Evolutionary conservation across 768 basidiomycete species (phyloP).

Genomic region (Auriscalpium microsporum): DNA sequence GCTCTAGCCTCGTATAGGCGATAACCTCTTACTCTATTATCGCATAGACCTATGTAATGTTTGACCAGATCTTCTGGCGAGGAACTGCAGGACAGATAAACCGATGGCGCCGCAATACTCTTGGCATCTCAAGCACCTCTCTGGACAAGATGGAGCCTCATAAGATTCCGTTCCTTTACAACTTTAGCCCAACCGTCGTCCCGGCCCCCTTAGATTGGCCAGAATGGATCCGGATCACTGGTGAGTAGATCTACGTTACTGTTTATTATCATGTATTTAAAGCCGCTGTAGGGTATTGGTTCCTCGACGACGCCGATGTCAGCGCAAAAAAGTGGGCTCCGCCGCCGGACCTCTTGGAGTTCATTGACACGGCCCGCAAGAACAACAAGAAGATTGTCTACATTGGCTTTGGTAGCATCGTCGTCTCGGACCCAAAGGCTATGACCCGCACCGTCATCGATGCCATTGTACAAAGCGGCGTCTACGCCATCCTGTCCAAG

Average conservation of each 20-base stretch:
- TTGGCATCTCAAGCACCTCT: slow-evolving; percentile 73
- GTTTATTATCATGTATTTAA: background rate
- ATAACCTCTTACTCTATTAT: slow-evolving; percentile 2
- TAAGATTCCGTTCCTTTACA: slow-evolving; percentile 96
- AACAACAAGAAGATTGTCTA: slow-evolving; percentile 87
- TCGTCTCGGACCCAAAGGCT: slow-evolving; percentile 86
- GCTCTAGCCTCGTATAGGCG: background rate
- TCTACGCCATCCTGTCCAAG: slow-evolving; percentile 90
- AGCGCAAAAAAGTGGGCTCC: slow-evolving; percentile 85
- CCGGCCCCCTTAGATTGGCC: slow-evolving; percentile 97
- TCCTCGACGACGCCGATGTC: slow-evolving; percentile 88
- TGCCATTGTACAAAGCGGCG: slow-evolving; percentile 78
- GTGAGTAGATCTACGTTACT: slow-evolving; percentile 27
- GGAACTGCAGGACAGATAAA: slow-evolving; percentile 93
- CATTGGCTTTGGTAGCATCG: slow-evolving; percentile 96
- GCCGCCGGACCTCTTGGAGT: slow-evolving; percentile 68
- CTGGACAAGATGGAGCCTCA: slow-evolving; percentile 96
- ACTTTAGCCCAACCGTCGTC: slow-evolving; percentile 86
- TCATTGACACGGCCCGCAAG: slow-evolving; percentile 72
- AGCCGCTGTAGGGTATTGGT: slow-evolving; percentile 77
- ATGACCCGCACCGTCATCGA: slow-evolving; percentile 92
- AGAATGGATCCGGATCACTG: slow-evolving; percentile 94
- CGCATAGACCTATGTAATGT: slow-evolving; percentile 83
- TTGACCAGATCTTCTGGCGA: slow-evolving; percentile 97
- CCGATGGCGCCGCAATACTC: slow-evolving; percentile 74